Base-by-base conservation (phyloP, 2,329 filamentous ascomycete species). In the Talaromyces sp. region DNA sequence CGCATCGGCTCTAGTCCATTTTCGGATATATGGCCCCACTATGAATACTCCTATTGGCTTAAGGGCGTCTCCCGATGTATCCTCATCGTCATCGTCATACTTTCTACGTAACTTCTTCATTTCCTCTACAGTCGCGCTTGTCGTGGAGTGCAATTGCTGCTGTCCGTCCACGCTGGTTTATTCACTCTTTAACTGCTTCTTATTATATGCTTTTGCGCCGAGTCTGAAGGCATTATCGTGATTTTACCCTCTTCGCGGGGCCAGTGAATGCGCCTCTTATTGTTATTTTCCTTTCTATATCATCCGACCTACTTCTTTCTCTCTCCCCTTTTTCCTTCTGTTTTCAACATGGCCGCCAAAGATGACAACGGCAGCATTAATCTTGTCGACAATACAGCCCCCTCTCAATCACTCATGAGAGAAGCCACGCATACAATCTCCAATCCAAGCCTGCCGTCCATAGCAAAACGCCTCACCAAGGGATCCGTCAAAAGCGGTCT, bases 371-470 rank as follows among this genome's bases (percentile, higher is more conserved):
- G 54, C 31, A 46, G 21, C 14, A 75, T 77, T 53, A 68, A 67
- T 52, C 69, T 79, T 12, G 65, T 78, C 63, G 77, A 79, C 64
- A 75, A 76, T 56, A 78, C 77, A 19, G 55, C 64, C 27, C 65
- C 74, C 10, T 61, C 63, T 24, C 66, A 69, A 58, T 66, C 65
- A 8, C 56, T 63, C 4, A 60, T 65, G 10, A 64, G 65, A 60
- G 70, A 68, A 6, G 65, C 66, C 8, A 56, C 62, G 41, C 62
- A 64, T 32, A 63, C 67, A 19, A 63, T 65, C 51, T 63, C 52
- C 64, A 61, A 63, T 61, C 64, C 65, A 62, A 54, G 60, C 52
- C 58, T 65, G 60, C 64, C 67, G 62, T 56, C 60, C 7, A 51
- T 76, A 2, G 59, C 69, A 9, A 72, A 69, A 61, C 68, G 65